phyloP scores from a whole-genome alignment of 331 rosid species.

The Malus hybrid region DNA sequence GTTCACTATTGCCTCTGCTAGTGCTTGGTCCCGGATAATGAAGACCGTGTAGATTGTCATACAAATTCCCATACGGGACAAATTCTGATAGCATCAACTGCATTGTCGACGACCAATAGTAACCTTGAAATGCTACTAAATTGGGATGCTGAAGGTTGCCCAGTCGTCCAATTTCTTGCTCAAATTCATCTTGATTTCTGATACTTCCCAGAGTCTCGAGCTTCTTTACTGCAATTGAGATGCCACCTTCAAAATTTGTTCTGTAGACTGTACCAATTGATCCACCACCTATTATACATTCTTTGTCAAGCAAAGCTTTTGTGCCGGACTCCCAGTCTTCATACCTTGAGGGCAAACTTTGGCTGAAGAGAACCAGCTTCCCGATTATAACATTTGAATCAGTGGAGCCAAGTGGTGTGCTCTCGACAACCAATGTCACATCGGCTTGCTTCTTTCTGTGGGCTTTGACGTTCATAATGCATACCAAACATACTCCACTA shows the following conservation, averaged over 20 bases:
- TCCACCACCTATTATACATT: constrained; percentile 83
- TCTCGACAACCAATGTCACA: constrained; percentile 61
- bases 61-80: constrained; percentile 74
- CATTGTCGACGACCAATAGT: constrained; percentile 94
- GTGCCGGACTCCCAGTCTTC: constrained; percentile 99
- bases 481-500: constrained; percentile 79
- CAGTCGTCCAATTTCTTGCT: constrained; percentile 80
- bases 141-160: constrained; percentile 74
- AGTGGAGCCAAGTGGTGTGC: constrained; percentile 79
- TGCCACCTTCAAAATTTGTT: constrained; percentile 75
- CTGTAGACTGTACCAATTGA: constrained; percentile 84
- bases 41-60: constrained; percentile 75
- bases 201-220: constrained; percentile 90
- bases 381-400: constrained; percentile 81
- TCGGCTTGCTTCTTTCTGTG: constrained; percentile 44
- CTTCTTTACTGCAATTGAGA: constrained; percentile 94
- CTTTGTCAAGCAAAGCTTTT: constrained; percentile 90
- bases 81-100: constrained; percentile 88
- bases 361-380: constrained; percentile 94
- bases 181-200: constrained; percentile 89
- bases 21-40: constrained; percentile 79
- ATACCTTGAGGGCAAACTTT: constrained; percentile 85
- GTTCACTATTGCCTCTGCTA: constrained; percentile 53
- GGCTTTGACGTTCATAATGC: constrained; percentile 68
- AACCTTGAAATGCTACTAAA: constrained; percentile 82